Evolutionary conservation across 345 rosid species (phyloP).

Genomic region (Hirschfeldia incana): DNA sequence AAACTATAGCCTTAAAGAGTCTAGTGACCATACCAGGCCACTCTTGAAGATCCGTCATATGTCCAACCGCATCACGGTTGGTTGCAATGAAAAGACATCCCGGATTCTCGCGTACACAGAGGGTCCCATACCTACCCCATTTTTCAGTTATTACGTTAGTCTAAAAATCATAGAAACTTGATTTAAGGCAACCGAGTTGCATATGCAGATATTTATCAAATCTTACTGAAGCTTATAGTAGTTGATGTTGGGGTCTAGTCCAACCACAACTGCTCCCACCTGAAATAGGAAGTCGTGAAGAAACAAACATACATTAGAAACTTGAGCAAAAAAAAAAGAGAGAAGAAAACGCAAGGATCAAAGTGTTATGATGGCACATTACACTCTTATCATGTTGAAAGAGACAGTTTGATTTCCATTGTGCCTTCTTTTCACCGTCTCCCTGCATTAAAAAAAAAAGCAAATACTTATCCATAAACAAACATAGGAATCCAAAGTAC

Average conservation of each 20-base stretch:
- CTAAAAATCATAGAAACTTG: neutral
- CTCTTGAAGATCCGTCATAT: slow-evolving; percentile 84
- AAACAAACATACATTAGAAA: slow-evolving; percentile 21
- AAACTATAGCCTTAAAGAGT: slow-evolving; percentile 10
- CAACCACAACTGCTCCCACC: slow-evolving; percentile 98
- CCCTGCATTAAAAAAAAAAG: slow-evolving; percentile 52
- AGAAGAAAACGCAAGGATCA: slow-evolving; percentile 21
- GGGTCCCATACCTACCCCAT: slow-evolving; percentile 72
- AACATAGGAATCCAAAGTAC: slow-evolving; percentile 5
- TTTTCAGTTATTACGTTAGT: slow-evolving; percentile 22
- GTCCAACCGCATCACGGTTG: slow-evolving; percentile 85
- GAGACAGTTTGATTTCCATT: slow-evolving; percentile 57
- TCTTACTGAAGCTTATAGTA: slow-evolving; percentile 94
- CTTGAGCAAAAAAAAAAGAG: neutral
- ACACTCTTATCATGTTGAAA: slow-evolving; percentile 83
- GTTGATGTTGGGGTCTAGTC: slow-evolving; percentile 76
- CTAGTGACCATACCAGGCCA: slow-evolving; percentile 72
- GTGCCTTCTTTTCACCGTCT: slow-evolving; percentile 65
- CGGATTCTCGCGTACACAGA: slow-evolving; percentile 93
- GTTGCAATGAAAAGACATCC: slow-evolving; percentile 92
- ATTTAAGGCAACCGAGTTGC: neutral
- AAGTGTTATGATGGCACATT: slow-evolving; percentile 41
- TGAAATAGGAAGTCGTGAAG: slow-evolving; percentile 38
- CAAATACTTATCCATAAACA: slow-evolving; percentile 4
- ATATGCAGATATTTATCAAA: slow-evolving; percentile 16